These are phyloP conservation scores for Silene conica DNA, from an alignment of 148 eudicot species.

Conservation along the genomic window DNA sequence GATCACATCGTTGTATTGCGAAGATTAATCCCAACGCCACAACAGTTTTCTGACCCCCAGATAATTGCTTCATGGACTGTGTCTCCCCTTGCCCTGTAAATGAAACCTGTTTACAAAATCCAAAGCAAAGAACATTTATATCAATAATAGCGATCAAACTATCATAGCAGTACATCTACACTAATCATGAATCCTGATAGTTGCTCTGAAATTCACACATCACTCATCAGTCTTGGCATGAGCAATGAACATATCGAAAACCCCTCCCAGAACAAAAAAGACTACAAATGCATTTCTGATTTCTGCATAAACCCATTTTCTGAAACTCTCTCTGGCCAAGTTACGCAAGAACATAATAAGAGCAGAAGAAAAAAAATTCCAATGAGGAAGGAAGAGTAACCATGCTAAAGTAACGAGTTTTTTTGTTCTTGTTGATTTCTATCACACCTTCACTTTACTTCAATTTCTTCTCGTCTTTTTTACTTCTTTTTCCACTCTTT, in stretches of 20 bases:
- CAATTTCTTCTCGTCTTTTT: neutral
- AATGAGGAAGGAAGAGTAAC: no score
- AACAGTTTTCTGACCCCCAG: slow-evolving; percentile 99
- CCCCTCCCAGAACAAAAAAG: neutral
- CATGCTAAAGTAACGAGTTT: no score
- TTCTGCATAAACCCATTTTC: neutral
- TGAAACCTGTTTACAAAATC: slow-evolving; percentile 63
- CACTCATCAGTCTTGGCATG: neutral
- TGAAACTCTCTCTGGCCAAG: neutral
- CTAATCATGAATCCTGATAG: neutral
- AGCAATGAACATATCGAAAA: neutral
- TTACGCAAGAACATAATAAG: no score
- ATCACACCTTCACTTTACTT: neutral
- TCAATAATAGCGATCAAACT: neutral
- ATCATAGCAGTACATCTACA: neutral
- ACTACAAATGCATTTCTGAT: neutral
- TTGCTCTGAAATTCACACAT: slow-evolving; percentile 2
- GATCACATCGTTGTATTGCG: slow-evolving; percentile 96
- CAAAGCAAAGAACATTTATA: neutral
- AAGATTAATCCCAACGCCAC: slow-evolving; percentile 91
- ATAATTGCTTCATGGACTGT: slow-evolving; percentile 97
- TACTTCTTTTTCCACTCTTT: neutral
- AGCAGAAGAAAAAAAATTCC: no score
- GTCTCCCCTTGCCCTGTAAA: slow-evolving; percentile 99
- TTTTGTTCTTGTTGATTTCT: neutral